A percentile compares a stretch with the other conserved stretches of the same genome.
phyloP scores from a whole-genome alignment of 352 stramenopile genomes.

The Achlya hypogyna region DNA sequence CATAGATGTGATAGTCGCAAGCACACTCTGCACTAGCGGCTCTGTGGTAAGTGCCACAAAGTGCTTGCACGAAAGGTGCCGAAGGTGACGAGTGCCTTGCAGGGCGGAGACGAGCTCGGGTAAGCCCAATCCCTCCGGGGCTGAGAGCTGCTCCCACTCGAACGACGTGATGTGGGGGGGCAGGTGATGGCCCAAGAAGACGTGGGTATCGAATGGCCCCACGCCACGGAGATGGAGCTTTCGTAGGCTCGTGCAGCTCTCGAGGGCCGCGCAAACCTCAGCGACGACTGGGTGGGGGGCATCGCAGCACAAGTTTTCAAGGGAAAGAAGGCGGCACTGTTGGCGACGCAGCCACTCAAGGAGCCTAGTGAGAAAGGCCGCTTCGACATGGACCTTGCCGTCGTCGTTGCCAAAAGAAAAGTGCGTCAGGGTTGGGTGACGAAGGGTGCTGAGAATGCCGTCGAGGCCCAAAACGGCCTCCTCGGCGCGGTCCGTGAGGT shows the following conservation, averaged over 20 bases:
- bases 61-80: background rate
- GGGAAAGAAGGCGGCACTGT: background rate
- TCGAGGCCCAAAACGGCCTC: background rate
- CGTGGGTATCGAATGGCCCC: background rate
- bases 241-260: background rate
- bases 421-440: background rate
- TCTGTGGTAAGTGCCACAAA: background rate
- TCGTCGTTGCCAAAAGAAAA: background rate
- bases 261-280: background rate
- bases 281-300: background rate
- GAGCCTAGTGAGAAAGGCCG: background rate
- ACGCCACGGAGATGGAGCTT: background rate
- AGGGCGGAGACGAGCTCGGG: background rate
- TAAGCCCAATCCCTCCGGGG: background rate
- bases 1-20: background rate
- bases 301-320: background rate
- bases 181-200: background rate
- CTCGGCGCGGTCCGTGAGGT: background rate
- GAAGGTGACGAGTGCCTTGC: background rate
- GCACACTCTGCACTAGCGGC: background rate
- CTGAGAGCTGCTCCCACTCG: background rate
- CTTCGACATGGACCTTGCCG: background rate
- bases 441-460: background rate
- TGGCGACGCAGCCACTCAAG: background rate
- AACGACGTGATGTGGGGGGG: background rate